Conservation (phyloP, 345 rosid species). For the Aquilaria sinensis region DNA sequence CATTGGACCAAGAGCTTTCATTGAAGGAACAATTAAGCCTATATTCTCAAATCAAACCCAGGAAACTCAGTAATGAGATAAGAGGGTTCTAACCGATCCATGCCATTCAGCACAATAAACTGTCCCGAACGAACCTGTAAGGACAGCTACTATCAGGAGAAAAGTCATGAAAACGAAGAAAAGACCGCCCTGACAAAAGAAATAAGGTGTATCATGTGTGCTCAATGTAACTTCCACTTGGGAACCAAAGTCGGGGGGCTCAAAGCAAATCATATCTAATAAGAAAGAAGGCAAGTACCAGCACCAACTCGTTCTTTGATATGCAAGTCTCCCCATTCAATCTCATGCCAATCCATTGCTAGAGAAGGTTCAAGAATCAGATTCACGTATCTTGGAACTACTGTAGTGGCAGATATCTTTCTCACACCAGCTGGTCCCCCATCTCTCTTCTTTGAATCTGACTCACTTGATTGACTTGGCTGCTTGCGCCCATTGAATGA, state of each 20-base stretch:
- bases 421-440: constrained; percentile 25
- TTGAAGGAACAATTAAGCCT: no score
- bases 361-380: constrained; percentile 79
- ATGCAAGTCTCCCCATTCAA: constrained; percentile 74
- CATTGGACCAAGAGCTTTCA: background rate
- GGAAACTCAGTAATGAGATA: background rate
- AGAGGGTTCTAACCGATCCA: constrained; percentile 62
- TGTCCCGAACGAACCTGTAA: constrained; percentile 81
- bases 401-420: constrained; percentile 21
- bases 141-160: no score
- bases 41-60: no score
- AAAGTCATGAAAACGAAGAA: background rate
- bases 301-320: constrained; percentile 90
- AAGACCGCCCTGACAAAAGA: background rate
- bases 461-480: constrained; percentile 15
- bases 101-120: constrained; percentile 97
- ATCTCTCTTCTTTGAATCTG: constrained; percentile 26
- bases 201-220: background rate
- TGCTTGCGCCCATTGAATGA: constrained; percentile 23
- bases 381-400: constrained; percentile 49
- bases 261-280: background rate
- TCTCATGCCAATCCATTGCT: constrained; percentile 91
- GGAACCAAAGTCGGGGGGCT: no score
- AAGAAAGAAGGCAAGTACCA: constrained; percentile 33
- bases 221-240: no score